Evolutionary conservation across 2,329 filamentous ascomycete species (phyloP).

Genomic region (Teratosphaeria epicoccoides): DNA sequence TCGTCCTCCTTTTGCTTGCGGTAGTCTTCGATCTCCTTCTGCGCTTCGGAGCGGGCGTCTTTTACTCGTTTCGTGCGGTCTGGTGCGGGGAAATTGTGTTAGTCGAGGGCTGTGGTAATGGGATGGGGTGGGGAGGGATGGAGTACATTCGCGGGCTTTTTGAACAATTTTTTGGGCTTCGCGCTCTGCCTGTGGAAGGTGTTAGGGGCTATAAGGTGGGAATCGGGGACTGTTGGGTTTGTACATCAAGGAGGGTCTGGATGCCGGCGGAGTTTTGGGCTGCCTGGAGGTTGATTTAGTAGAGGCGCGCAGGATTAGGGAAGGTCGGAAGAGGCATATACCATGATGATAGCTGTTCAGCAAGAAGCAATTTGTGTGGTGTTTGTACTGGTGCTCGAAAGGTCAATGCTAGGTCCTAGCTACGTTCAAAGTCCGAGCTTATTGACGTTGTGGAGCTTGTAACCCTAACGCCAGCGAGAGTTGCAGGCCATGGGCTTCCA

Average conservation of each 20-base stretch:
- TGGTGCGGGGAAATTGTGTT: constrained; percentile 30
- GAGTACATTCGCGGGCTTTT: constrained; percentile 82
- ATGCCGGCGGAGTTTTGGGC: constrained; percentile 98
- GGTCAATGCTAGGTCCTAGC: background rate
- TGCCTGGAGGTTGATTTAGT: constrained; percentile 48
- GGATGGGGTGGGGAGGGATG: constrained; percentile 9
- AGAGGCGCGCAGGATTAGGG: background rate
- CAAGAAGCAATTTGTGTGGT: background rate
- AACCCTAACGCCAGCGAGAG: background rate
- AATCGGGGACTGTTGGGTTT: constrained; percentile 23
- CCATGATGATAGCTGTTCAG: constrained; percentile 1
- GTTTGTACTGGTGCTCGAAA: background rate
- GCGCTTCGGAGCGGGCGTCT: constrained; percentile 90
- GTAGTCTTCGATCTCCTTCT: constrained; percentile 96
- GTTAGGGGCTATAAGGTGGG: constrained; percentile 25
- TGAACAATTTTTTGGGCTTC: constrained; percentile 99
- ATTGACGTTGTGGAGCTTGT: background rate
- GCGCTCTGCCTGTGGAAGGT: constrained; percentile 66
- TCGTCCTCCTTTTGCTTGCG: constrained; percentile 80
- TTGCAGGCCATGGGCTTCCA: background rate
- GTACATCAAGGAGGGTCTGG: constrained; percentile 95
- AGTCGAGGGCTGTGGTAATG: background rate
- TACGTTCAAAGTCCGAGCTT: background rate
- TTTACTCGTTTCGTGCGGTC: constrained; percentile 95
- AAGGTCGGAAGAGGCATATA: background rate